Evolutionary conservation across 2,329 filamentous ascomycete species (phyloP).

Genomic region (Aureobasidium leucospermi): DNA sequence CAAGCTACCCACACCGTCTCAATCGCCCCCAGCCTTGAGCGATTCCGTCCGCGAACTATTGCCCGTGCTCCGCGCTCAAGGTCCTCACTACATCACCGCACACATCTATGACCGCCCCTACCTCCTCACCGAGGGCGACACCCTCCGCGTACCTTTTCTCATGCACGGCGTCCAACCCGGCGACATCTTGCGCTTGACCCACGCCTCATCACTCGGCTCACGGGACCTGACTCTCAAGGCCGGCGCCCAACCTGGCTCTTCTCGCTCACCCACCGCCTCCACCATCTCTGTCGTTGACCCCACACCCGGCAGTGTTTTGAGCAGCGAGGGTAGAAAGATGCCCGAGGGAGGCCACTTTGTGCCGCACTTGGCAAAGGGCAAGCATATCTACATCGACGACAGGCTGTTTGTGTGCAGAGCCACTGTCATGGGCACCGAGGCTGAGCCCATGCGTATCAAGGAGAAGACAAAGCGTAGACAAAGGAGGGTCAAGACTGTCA

Average conservation of each 20-base stretch:
- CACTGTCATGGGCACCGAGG: slow-evolving; percentile 75
- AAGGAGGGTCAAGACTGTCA: slow-evolving; percentile 61
- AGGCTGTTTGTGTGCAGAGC: slow-evolving; percentile 77
- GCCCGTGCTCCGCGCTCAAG: slow-evolving; percentile 65
- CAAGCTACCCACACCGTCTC: slow-evolving; percentile 24
- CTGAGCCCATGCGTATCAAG: slow-evolving; percentile 50
- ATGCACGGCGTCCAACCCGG: slow-evolving; percentile 55
- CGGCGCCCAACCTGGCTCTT: slow-evolving; percentile 47
- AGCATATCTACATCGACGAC: slow-evolving; percentile 62
- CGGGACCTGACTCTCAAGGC: slow-evolving; percentile 81
- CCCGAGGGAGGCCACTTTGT: slow-evolving; percentile 29
- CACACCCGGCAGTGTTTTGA: slow-evolving; percentile 20
- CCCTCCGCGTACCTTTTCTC: slow-evolving; percentile 42
- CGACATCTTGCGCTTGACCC: slow-evolving; percentile 80
- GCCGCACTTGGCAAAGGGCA: slow-evolving; percentile 32
- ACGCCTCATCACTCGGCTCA: slow-evolving; percentile 73
- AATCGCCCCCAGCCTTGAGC: slow-evolving; percentile 37
- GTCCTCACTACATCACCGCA: slow-evolving; percentile 68
- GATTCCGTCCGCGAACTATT: slow-evolving; percentile 56
- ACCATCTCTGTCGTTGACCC: slow-evolving; percentile 22
- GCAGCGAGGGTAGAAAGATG: slow-evolving; percentile 21
- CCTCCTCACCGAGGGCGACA: slow-evolving; percentile 58
- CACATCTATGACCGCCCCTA: slow-evolving; percentile 76
- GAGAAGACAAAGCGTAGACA: slow-evolving; percentile 60
- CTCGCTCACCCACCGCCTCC: slow-evolving; percentile 22